These are phyloP conservation scores for Tylopilus sp. DNA, from an alignment of 768 basidiomycete species.

Conservation along the genomic window DNA sequence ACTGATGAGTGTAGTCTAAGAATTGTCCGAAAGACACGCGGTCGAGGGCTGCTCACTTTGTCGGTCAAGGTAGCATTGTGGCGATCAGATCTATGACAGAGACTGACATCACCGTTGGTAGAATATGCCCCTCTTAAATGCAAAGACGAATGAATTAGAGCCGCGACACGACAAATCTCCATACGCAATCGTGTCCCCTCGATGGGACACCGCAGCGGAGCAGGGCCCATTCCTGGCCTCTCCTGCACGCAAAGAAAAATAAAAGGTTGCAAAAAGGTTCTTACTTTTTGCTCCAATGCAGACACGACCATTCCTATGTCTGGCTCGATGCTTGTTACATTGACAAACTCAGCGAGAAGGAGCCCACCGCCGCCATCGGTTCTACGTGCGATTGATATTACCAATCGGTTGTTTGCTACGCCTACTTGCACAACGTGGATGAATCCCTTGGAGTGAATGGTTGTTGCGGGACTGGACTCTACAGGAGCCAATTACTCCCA, in stretches of 20 bases:
- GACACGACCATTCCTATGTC: background rate
- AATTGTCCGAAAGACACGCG: background rate
- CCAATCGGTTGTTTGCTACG: background rate
- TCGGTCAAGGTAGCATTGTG: background rate
- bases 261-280: background rate
- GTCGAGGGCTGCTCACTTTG: too few species aligned
- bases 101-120: background rate
- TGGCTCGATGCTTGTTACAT: background rate
- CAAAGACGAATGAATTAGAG: background rate
- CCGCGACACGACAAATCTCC: background rate
- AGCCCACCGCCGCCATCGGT: background rate
- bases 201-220: background rate
- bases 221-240: background rate
- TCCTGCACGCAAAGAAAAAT: background rate
- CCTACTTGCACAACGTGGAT: background rate
- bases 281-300: background rate
- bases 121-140: background rate
- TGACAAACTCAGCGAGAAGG: background rate
- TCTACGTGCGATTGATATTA: background rate
- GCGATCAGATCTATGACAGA: background rate
- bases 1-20: background rate
- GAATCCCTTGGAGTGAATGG: background rate
- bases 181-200: background rate
- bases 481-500: background rate
- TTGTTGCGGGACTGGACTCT: background rate